Base-by-base conservation (phyloP, 768 basidiomycete species). In the Russula compacta region DNA sequence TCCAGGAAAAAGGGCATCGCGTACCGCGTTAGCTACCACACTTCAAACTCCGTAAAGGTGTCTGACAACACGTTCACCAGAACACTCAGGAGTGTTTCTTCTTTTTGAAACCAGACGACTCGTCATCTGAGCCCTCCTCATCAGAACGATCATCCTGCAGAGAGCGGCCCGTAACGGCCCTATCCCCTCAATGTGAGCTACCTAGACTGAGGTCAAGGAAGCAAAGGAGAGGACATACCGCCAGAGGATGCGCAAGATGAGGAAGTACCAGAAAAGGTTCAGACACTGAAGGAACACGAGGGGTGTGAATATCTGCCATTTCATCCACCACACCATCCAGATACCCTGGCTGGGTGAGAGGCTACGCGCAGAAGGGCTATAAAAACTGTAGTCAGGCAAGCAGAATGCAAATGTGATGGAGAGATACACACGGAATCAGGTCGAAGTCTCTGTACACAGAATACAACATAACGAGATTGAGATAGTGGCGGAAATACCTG, bases 401-500 rank as follows among this genome's bases (percentile, higher is more conserved):
- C 17, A 51, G 12, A 14, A 11, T 17, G 15, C n/a, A 11, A 38
- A 5, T 40, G 15, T 21, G 43, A 29, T 7, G 42, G 40, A 52
- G 6, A 15, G 53, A 42, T n/a, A 81, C 87, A 56, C 70, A 90
- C 87, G 92, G 90, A 54, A 89, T 75, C 14, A 87, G 74, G 50
- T 88, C 79, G 63, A 81, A 88, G 67, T 98, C 85, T 39, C 69
- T 78, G 86, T 86, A 92, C 4, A 95, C 87, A 4, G 93, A 95
- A 79, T 83, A 88, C 15, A 98, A 79, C 21, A 98, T 95, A 56
- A 77, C 74, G 58, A 95, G 71, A 71, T 97, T 98, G 44, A 95
- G 76, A 70, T 87, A 97, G 71, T 95, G 94, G 3, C 95, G 89
- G 80, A 95, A 90, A 70, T 98, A 98, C 7, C 92, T 95, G 69